A percentile compares a stretch with the other conserved stretches of the same genome.
Evolutionary conservation across 177 flowering plant genomes (phyloP).

Genomic region (Telopea speciosissima): DNA sequence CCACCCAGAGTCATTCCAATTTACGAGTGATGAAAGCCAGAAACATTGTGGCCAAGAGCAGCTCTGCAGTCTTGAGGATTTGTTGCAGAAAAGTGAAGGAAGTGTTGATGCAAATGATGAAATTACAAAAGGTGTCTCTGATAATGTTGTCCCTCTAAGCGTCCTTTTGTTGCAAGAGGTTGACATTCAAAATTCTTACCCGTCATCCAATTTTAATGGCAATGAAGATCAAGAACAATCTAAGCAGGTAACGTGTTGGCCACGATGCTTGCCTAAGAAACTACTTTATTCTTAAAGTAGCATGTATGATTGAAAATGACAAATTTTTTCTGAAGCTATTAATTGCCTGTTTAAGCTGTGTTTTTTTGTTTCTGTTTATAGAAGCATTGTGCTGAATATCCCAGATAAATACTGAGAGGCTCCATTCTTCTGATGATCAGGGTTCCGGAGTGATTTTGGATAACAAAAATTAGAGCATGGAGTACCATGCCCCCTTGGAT

Average conservation of each 20-base stretch:
- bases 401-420: background rate
- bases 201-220: constrained; percentile 14
- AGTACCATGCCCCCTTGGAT: background rate
- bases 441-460: too few species aligned
- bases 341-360: background rate
- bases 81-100: background rate
- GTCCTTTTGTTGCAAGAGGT: constrained; percentile 1
- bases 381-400: background rate
- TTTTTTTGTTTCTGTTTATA: background rate
- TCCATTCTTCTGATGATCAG: too few species aligned
- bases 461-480: background rate
- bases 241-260: constrained; percentile 31
- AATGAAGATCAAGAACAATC: constrained; percentile 17
- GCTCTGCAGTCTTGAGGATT: background rate
- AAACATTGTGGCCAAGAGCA: constrained; percentile 32
- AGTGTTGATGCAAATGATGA: background rate
- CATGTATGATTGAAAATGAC: background rate
- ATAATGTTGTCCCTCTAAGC: background rate
- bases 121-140: background rate
- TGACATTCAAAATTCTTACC: background rate
- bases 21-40: constrained; percentile 13
- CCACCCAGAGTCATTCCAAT: background rate
- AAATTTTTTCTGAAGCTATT: background rate
- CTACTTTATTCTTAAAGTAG: background rate
- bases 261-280: background rate